phyloP scores from a whole-genome alignment of 306 rosid species.

The Ochetophila trinervis region DNA sequence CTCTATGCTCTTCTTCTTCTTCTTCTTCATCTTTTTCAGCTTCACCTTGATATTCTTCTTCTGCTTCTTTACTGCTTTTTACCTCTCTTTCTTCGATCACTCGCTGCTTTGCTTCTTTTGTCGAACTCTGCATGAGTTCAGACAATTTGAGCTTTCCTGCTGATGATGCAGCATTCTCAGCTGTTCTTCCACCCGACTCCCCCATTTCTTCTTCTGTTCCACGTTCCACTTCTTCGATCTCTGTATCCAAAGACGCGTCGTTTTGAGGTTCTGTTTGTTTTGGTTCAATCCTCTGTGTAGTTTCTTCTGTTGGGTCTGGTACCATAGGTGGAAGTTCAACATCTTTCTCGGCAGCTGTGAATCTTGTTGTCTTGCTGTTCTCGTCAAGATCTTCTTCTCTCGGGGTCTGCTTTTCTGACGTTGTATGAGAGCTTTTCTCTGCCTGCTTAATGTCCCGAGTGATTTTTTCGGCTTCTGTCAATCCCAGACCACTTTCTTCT shows the following conservation, averaged over 20 bases:
- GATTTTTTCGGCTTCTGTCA: conserved; percentile 17
- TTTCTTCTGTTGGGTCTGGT: conserved; percentile 10
- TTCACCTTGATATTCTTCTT: conserved; percentile 25
- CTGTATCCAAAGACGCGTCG: conserved; percentile 13
- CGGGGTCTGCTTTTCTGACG: conserved; percentile 11
- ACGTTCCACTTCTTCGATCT: conserved; percentile 16
- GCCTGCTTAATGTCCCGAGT: conserved; percentile 13
- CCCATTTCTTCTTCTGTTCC: conserved; percentile 10
- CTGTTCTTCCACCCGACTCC: conserved; percentile 11
- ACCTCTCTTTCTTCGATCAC: conserved; percentile 18
- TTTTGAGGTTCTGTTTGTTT: conserved; percentile 10
- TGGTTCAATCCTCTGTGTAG: conserved; percentile 10
- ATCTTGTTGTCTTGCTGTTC: conserved; percentile 11
- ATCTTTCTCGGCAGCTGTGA: conserved; percentile 10
- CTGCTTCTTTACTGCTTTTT: conserved; percentile 18
- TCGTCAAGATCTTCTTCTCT: conserved; percentile 8
- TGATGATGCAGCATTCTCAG: conserved; percentile 11
- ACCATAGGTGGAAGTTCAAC: conserved; percentile 5
- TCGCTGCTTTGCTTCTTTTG: conserved; percentile 11
- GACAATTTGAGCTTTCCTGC: conserved; percentile 8
- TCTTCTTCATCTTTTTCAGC: conserved; percentile 19
- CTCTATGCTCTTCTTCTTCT: conserved; percentile 12
- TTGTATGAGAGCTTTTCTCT: conserved; percentile 18
- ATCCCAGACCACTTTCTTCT: neutral
- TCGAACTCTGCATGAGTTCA: conserved; percentile 15